Conservation (phyloP, 106 monocot species). For the Acanthochlamys bracteata region DNA sequence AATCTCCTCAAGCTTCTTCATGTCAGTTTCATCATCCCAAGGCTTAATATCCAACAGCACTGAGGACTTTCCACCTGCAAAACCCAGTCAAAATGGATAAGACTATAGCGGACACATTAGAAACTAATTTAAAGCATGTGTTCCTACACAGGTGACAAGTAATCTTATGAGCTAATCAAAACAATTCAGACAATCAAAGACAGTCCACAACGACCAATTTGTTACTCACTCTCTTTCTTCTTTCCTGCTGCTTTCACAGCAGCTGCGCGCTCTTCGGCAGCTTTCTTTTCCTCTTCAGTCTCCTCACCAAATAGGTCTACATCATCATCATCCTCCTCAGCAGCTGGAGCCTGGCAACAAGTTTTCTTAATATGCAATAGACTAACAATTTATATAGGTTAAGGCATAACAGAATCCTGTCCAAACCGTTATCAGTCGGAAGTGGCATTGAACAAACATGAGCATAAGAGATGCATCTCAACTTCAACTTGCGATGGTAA, state of each 20-base stretch:
- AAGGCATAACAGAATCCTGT: too few species aligned
- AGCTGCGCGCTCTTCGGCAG: constrained; percentile 74
- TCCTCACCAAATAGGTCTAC: constrained; percentile 95
- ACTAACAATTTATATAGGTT: too few species aligned
- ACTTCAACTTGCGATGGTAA: too few species aligned
- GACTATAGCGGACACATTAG: too few species aligned
- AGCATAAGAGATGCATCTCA: too few species aligned
- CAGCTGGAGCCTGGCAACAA: constrained; percentile 37
- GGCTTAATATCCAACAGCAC: constrained; percentile 90
- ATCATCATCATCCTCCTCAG: constrained; percentile 56
- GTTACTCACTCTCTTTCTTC: constrained; percentile 73
- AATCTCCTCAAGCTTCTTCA: constrained; percentile 82
- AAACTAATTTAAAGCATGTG: too few species aligned
- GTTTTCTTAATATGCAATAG: neutral
- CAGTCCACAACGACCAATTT: neutral
- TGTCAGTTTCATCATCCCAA: constrained; percentile 99
- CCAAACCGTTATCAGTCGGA: too few species aligned
- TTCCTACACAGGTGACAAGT: too few species aligned
- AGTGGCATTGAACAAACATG: too few species aligned
- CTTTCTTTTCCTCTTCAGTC: constrained; percentile 97
- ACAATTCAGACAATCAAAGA: neutral
- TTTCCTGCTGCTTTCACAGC: constrained; percentile 72
- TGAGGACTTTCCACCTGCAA: constrained; percentile 89
- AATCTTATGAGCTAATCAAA: too few species aligned
- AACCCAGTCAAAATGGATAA: neutral